Base-by-base conservation (phyloP, 768 basidiomycete genomes). In the Tricholomella constricta region DNA sequence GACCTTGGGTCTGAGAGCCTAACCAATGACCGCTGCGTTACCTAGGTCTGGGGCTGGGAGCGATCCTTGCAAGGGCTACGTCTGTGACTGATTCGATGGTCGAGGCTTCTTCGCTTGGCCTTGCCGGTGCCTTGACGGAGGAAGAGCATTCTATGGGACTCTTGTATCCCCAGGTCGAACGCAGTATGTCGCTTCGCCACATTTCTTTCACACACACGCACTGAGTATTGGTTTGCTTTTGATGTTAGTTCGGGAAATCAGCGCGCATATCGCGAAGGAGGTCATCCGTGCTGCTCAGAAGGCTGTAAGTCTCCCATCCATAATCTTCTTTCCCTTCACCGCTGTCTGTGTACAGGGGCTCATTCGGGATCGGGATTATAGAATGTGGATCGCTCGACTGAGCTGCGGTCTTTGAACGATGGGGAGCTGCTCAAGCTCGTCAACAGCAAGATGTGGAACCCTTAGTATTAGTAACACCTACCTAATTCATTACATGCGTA, bases 71-170 rank as follows among this genome's bases (percentile, higher is more conserved):
- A 51, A 80, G 83, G 36, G 88, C 84, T 17, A 74, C 77, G 1
- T 73, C 74, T 26, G 86, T 97, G 40, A 91, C 91, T 2, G 89
- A 94, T 65, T 77, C 76, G 57, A 94, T 98, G 90, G 88, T 97
- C 22, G 93, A 96, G 66, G 88, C 91, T 5, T 81, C 89, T 11
- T 88, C 93, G 3, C 77, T 91, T 25, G 91, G 91, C 6, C 79
- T 97, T 35, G 86, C 90, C 4, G 71, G 85, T 52, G 82, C 89
- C 4, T 77, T 95, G 36, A 91, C 81, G 1, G 59, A 66, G 11
- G 86, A 89, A 31, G 95, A 97, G 70, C 78, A 71, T 36, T 76
- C 73, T 2, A 62, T 72, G 36, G 88, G 82, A 38, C 77, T 94
- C 42, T 68, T 98, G 7, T 97, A 97, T 70, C 94, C 95, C 40